phyloP scores from a whole-genome alignment of 768 basidiomycete genomes.

The Mycena galopus region DNA sequence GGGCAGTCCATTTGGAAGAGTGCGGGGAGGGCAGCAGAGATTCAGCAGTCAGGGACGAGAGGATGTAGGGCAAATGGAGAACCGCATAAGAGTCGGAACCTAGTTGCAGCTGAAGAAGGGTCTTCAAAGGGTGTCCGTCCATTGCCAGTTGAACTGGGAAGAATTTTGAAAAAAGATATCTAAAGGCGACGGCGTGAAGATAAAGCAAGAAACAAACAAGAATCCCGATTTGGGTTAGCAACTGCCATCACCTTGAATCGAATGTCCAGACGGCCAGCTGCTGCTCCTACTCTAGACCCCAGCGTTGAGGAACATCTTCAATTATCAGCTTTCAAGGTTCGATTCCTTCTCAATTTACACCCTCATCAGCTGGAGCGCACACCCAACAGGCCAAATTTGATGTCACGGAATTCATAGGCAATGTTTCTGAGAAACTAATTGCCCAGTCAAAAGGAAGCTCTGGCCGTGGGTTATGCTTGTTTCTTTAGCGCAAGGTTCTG shows the following conservation, averaged over 20 bases:
- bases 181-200: conserved; percentile 26
- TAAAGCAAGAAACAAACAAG: conserved; percentile 38
- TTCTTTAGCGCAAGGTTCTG: not conserved
- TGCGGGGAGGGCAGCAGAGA: conserved; percentile 73
- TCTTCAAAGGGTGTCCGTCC: conserved; percentile 70
- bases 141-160: conserved; percentile 45
- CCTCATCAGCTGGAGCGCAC: conserved; percentile 26
- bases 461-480: conserved; percentile 67
- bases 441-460: conserved; percentile 85
- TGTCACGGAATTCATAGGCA: conserved; percentile 89
- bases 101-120: conserved; percentile 78
- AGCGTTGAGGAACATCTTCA: conserved; percentile 66
- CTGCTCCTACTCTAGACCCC: conserved; percentile 59
- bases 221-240: conserved; percentile 28
- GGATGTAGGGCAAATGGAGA: conserved; percentile 68
- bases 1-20: conserved; percentile 80
- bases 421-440: conserved; percentile 90
- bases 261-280: conserved; percentile 34
- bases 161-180: conserved; percentile 31
- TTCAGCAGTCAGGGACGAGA: conserved; percentile 66
- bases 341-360: not conserved
- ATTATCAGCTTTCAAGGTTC: conserved; percentile 69
- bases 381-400: conserved; percentile 85
- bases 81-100: conserved; percentile 76
- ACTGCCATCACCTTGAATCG: conserved; percentile 18